Conservation (phyloP, 305 asterid genomes). For the Petunia hybrid region DNA sequence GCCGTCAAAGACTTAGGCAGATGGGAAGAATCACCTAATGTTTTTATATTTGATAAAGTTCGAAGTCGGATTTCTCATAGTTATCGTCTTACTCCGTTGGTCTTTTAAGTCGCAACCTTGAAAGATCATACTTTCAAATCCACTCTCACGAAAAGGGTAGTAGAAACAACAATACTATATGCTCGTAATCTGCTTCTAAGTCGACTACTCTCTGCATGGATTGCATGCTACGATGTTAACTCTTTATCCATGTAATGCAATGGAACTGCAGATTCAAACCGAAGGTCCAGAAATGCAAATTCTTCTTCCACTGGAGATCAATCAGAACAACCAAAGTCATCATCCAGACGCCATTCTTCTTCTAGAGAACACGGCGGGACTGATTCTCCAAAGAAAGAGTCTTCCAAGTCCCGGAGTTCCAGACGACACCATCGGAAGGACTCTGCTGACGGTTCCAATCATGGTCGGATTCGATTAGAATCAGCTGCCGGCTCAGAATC, state of each 20-base stretch:
- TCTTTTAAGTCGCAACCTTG: not conserved
- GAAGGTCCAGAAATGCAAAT: conserved; percentile 30
- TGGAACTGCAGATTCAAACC: conserved; percentile 27
- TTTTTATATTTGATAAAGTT: too few relatives aligned
- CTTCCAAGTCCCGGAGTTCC: conserved; percentile 23
- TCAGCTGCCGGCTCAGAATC: conserved; percentile 41
- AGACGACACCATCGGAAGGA: conserved; percentile 33
- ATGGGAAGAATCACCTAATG: too few relatives aligned
- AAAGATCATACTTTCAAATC: too few relatives aligned
- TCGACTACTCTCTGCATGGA: not conserved
- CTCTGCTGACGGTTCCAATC: conserved; percentile 27
- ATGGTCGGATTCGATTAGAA: not conserved
- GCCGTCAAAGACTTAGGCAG: not conserved
- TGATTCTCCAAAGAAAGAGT: conserved; percentile 32
- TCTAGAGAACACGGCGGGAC: conserved; percentile 16
- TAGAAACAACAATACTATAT: too few relatives aligned
- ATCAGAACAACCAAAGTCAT: conserved; percentile 18
- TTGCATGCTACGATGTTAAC: not conserved
- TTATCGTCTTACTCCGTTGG: not conserved
- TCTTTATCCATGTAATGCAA: not conserved
- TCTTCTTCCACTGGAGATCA: conserved; percentile 21
- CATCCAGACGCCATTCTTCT: conserved; percentile 31
- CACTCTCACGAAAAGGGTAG: not conserved
- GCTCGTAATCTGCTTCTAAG: too few relatives aligned
- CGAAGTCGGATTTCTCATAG: not conserved